Evolutionary conservation across 176 grass and related monocot genomes (phyloP).

Genomic region (Puya raimondii): DNA sequence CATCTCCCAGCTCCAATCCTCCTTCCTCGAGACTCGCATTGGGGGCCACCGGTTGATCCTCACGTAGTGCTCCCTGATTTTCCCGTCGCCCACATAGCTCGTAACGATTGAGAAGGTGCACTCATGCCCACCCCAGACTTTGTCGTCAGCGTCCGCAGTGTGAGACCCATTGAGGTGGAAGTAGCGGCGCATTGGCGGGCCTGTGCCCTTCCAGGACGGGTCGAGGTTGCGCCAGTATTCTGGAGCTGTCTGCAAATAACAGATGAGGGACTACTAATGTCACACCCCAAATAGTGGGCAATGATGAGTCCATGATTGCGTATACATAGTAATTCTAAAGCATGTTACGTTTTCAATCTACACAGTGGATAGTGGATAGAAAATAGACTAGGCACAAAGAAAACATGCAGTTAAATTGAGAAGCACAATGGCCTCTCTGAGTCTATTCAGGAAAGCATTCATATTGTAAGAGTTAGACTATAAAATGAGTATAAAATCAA

Average conservation of each 20-base stretch:
- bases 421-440: neutral
- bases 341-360: neutral
- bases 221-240: slow-evolving; percentile 88
- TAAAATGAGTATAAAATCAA: slow-evolving; percentile 4
- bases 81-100: slow-evolving; percentile 47
- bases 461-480: slow-evolving; percentile 7
- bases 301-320: neutral
- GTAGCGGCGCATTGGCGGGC: slow-evolving; percentile 70
- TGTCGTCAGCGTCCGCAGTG: slow-evolving; percentile 51
- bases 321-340: neutral
- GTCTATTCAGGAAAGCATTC: slow-evolving; percentile 8
- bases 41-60: slow-evolving; percentile 77
- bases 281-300: neutral
- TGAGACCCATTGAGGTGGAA: slow-evolving; percentile 78
- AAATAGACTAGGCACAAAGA: too few relatives aligned
- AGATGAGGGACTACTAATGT: neutral
- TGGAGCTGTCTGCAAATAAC: slow-evolving; percentile 62
- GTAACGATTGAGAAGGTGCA: slow-evolving; percentile 72
- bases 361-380: too few relatives aligned
- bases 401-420: neutral
- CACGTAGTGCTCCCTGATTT: slow-evolving; percentile 70
- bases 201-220: slow-evolving; percentile 68
- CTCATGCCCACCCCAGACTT: slow-evolving; percentile 83
- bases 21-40: slow-evolving; percentile 52
- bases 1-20: slow-evolving; percentile 92